Evolutionary conservation across 176 grass and related monocot genomes (phyloP).

Genomic region (Stipa capillata): DNA sequence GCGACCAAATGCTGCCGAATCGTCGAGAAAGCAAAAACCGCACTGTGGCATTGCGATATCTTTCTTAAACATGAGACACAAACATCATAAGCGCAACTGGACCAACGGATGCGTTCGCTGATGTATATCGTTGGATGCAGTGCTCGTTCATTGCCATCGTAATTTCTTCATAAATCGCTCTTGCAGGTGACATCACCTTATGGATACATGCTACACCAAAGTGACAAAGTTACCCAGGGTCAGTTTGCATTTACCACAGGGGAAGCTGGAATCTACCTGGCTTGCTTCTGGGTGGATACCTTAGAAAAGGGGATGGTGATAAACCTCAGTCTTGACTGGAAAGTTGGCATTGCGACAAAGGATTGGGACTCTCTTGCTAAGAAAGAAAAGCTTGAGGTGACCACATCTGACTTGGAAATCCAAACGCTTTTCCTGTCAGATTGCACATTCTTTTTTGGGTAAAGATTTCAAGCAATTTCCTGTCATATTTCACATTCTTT

Average conservation of each 20-base stretch:
- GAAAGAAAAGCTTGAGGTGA: constrained; percentile 53
- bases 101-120: not conserved
- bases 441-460: no score
- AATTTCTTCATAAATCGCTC: not conserved
- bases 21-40: not conserved
- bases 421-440: not conserved
- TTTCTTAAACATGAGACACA: not conserved
- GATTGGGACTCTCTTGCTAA: constrained; percentile 59
- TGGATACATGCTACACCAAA: constrained; percentile 26
- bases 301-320: constrained; percentile 10
- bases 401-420: not conserved
- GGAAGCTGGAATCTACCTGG: constrained; percentile 40
- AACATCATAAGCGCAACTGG: not conserved
- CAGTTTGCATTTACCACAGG: constrained; percentile 55
- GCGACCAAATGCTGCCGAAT: not conserved
- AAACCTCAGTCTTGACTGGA: constrained; percentile 67
- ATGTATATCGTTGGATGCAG: not conserved
- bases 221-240: constrained; percentile 27
- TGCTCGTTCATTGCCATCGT: not conserved
- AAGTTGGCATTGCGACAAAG: constrained; percentile 43
- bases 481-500: not conserved
- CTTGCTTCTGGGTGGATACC: constrained; percentile 43
- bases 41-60: not conserved
- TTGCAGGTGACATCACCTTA: constrained; percentile 51
- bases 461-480: no score